Percentiles rank a stretch among this genome's conserved stretches.
phyloP scores from a whole-genome alignment of 1,284 basidiomycete species.

The Sporisorium iseilematis-ciliati region DNA sequence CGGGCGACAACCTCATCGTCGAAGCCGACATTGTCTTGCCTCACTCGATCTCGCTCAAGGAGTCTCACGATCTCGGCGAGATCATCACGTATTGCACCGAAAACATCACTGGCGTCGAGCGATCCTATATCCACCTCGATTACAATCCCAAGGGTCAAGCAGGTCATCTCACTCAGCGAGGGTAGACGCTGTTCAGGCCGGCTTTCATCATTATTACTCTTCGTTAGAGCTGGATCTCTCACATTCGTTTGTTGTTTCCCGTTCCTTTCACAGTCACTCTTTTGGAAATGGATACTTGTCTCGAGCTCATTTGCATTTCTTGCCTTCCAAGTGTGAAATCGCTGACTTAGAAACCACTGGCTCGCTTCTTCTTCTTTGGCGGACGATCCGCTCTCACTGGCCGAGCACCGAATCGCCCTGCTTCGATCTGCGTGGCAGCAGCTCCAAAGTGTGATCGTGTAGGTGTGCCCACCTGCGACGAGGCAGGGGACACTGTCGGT shows the following conservation, averaged over 20 bases:
- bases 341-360: constrained; percentile 35
- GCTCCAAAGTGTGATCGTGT: constrained; percentile 12
- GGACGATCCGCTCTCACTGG: constrained; percentile 14
- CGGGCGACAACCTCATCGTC: constrained; percentile 66
- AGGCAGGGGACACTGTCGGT: constrained; percentile 27
- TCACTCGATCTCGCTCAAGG: constrained; percentile 61
- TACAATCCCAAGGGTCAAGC: constrained; percentile 64
- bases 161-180: constrained; percentile 61
- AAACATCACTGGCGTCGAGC: constrained; percentile 57
- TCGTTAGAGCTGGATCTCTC: not conserved
- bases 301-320: not conserved
- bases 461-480: constrained; percentile 22
- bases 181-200: constrained; percentile 10
- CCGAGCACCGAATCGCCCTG: constrained; percentile 39
- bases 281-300: not conserved
- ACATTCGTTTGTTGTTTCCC: not conserved
- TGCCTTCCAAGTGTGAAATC: no score
- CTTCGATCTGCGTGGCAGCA: constrained; percentile 39
- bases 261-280: not conserved
- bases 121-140: constrained; percentile 64
- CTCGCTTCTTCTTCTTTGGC: constrained; percentile 43
- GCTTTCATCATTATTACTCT: not conserved
- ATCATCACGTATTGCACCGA: constrained; percentile 67
- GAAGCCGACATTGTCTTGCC: constrained; percentile 67
- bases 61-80: constrained; percentile 67